Evolutionary conservation across 768 basidiomycete species (phyloP).

Genomic region (Rhodotorula babjevae): DNA sequence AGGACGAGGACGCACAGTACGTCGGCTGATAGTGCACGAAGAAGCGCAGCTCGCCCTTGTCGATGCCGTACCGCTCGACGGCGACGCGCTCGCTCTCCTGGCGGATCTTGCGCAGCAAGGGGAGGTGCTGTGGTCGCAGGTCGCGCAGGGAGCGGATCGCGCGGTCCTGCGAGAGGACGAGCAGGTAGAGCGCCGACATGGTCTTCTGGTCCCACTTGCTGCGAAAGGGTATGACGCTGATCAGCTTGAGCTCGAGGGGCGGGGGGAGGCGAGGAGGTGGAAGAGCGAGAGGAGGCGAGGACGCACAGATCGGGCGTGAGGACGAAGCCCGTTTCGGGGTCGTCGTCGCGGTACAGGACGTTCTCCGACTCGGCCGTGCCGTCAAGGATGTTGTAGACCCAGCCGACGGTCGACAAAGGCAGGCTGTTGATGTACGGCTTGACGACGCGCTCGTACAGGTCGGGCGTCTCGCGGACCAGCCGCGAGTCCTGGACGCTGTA

Average conservation of each 20-base stretch:
- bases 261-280: background rate
- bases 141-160: constrained; percentile 71
- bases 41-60: constrained; percentile 62
- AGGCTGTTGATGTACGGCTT: constrained; percentile 73
- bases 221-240: background rate
- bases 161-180: constrained; percentile 65
- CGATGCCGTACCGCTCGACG: constrained; percentile 63
- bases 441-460: constrained; percentile 65
- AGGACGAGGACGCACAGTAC: constrained; percentile 63
- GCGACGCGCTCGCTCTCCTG: constrained; percentile 56
- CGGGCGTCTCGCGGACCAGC: constrained; percentile 79
- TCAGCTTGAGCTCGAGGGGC: too few relatives aligned
- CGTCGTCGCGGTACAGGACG: constrained; percentile 59
- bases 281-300: background rate
- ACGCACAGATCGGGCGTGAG: constrained; percentile 75
- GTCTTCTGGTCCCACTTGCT: constrained; percentile 84
- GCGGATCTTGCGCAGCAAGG: constrained; percentile 64
- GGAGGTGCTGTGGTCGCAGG: constrained; percentile 61
- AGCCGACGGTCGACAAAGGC: constrained; percentile 70
- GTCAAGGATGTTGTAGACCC: constrained; percentile 79
- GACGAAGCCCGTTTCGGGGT: constrained; percentile 58
- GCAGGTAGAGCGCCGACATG: constrained; percentile 73
- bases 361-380: constrained; percentile 71
- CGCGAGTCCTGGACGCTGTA: constrained; percentile 68
- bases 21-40: constrained; percentile 93